Percentiles rank a stretch among this genome's conserved stretches.
phyloP scores from a whole-genome alignment of 306 rosid species.

The Lathyrus sativus region DNA sequence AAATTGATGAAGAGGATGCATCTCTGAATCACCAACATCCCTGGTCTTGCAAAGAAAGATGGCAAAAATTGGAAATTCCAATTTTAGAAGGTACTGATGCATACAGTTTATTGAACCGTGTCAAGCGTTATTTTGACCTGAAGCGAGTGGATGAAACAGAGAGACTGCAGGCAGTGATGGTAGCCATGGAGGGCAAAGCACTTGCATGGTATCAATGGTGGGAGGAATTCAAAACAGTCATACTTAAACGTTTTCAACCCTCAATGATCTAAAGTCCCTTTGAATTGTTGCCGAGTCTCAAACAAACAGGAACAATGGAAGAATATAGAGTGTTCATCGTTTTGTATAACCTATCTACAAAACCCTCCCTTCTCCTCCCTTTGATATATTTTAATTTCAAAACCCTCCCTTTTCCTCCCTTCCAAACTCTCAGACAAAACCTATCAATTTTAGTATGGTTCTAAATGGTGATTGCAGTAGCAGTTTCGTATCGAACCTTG shows the following conservation, averaged over 20 bases:
- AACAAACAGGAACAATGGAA: not conserved
- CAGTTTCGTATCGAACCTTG: not conserved
- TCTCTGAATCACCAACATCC: too few species aligned
- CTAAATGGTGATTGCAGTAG: not conserved
- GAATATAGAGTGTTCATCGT: too few species aligned
- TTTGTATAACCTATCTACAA: too few species aligned
- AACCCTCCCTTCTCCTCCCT: too few species aligned
- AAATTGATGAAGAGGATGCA: too few species aligned
- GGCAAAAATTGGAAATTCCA: not conserved
- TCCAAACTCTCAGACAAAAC: too few species aligned
- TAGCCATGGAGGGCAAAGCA: not conserved
- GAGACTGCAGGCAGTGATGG: not conserved
- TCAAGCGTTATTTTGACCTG: not conserved
- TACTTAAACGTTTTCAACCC: not conserved
- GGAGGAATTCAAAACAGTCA: not conserved
- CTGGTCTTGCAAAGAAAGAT: not conserved
- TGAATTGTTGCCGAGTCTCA: not conserved
- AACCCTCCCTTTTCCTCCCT: too few species aligned
- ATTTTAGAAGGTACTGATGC: not conserved
- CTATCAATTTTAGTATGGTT: not conserved
- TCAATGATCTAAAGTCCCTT: not conserved
- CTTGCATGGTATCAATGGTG: not conserved
- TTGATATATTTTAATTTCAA: too few species aligned
- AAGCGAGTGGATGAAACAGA: not conserved
- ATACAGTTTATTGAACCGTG: not conserved